These are phyloP conservation scores for Mollisia scopiformis DNA, from an alignment of 2,329 filamentous ascomycete species.

Conservation along the genomic window DNA sequence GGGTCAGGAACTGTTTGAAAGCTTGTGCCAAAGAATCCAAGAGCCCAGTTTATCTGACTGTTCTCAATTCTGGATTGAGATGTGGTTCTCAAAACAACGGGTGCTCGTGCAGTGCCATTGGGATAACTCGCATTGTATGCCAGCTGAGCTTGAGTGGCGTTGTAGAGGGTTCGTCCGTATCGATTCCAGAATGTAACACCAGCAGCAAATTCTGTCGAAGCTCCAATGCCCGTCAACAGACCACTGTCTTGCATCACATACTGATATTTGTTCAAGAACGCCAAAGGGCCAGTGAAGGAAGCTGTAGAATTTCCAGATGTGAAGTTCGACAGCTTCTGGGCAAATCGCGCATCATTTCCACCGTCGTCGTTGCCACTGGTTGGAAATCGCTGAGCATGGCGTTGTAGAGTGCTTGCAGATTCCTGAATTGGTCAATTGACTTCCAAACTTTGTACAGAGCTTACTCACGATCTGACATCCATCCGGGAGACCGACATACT, in stretches of 20 bases:
- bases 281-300: conserved; percentile 49
- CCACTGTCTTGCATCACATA: conserved; percentile 47
- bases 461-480: conserved; percentile 52
- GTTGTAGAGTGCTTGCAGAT: conserved; percentile 52
- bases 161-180: conserved; percentile 56
- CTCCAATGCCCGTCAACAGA: conserved; percentile 52
- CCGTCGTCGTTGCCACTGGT: conserved; percentile 48
- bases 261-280: conserved; percentile 55
- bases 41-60: conserved; percentile 54
- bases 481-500: conserved; percentile 49
- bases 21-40: conserved; percentile 55
- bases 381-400: conserved; percentile 57
- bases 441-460: neutral
- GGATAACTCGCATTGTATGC: conserved; percentile 49
- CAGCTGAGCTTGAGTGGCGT: conserved; percentile 49
- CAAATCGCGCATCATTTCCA: conserved; percentile 50
- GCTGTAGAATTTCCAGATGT: conserved; percentile 39
- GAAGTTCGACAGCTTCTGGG: conserved; percentile 50
- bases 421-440: conserved; percentile 18
- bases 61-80: conserved; percentile 57
- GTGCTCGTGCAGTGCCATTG: conserved; percentile 50
- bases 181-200: conserved; percentile 56
- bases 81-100: conserved; percentile 56
- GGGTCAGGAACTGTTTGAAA: conserved; percentile 43
- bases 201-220: conserved; percentile 50